Evolutionary conservation across 75 land plant genomes (phyloP), one percentile per base, ranked within the genome.

Genomic region (Chamaecyparis obtusa): DNA sequence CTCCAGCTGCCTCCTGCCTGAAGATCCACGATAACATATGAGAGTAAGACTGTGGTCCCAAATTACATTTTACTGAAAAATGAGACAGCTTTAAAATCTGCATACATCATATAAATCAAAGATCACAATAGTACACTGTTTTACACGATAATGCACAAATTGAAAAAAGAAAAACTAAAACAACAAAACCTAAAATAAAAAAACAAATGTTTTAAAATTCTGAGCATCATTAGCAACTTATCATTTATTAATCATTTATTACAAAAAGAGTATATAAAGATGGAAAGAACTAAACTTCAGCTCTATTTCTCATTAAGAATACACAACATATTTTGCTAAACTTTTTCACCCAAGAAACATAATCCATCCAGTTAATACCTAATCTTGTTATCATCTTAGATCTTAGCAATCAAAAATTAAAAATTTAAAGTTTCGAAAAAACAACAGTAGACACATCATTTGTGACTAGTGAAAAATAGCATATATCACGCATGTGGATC

Each of bases 1-100:
- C 99, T 87, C 99, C 99, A 90, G 99, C 99, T 87, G 99, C 99
- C 87, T 98, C 99, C 93, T 98, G 99, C 90, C 99, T 98, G 89
- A 11, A 7, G 87, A 86, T 77, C 46, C 48, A 41, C 33, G 72
- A 32, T 24, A 49, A 36, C 36, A 74, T 71, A 71, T 74, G n/a
- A 64, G 9, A 24, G 36, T 74, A 32, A 74, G 76, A 32, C 35
- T 13, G 3, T 9, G 32, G 37, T 74, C 33, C 33, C 15, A 33
- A 33, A 74, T 33, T 7, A 32, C 13, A 74, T 74, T 74, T 74
- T 74, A 33, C 33, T 33, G 2, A 2, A 32, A 32, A 74, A 74
- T 9, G 36, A 24, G 69, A 24, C 9, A 64, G 69, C 69, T 64
- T 24, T 32, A 74, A 10, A 7, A 30, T 44, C 27, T 33, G 37